Evolutionary conservation across 495 filamentous ascomycete species (phyloP), one percentile per base, ranked within the genome.

Genomic region (Annulohypoxylon bovei): DNA sequence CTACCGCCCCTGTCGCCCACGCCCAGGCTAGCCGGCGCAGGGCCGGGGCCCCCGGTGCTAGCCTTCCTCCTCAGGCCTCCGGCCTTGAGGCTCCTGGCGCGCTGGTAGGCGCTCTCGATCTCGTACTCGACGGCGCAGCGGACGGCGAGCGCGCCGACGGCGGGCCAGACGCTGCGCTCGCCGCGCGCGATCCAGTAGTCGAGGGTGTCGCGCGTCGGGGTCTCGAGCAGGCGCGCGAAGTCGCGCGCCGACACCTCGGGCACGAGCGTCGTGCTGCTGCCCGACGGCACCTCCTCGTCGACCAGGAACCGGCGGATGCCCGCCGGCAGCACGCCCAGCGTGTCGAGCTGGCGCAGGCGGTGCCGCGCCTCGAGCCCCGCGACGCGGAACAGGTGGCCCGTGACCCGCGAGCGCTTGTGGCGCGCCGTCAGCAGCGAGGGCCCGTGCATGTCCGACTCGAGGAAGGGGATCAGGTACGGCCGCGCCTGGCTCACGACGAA

Each of bases 121-220:
- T 95, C 93, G 50, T 92, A 89, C 77, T 98, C 95, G 12, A 98
- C 84, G 18, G 89, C 91, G 74, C 93, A 94, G n/a, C 95, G 82
- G 6, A 97, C 88, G 72, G 89, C 91, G 58, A 98, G 80, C 12
- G 93, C 92, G 27, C 88, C 88, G 46, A 97, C 87, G n/a, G 93
- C 92, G 3, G 95, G 95, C 95, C 95, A 98, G 0, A 97, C 93
- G 58, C 91, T 93, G 39, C 91, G 79, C 80, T 98, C 94, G 6
- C 95, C 95, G 42, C 91, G 84, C 18, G 89, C 76, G 62, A 95
- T 93, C 95, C 95, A 98, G 66, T 94, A 90, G 25, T 93, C 89
- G 9, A 98, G 80, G 22, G 88, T 88, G 59, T 90, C 87, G 53
- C 86, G 83, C 16, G 89, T 94, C 3, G 95, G 95, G 27, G 89